Evolutionary conservation across 192 early-diverging fungal species (phyloP), one percentile per base, ranked within the genome.

Genomic region (Umbelopsis isabellina): DNA sequence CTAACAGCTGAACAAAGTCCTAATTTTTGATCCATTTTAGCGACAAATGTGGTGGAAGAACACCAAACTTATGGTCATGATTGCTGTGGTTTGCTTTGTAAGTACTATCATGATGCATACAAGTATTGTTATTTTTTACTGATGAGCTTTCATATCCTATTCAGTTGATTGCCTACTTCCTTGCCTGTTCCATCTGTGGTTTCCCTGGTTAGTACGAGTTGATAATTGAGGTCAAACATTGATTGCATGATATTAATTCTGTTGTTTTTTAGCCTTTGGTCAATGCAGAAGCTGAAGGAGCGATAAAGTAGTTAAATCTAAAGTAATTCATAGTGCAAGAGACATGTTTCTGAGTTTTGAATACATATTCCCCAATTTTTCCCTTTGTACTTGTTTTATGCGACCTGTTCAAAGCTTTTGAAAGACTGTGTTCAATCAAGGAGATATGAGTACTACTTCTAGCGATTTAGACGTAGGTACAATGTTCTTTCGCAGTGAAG

Each of bases 1-100:
- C 1, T 6, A 30, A 37, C 46, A 10, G 13, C 21, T 20, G 15
- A n/a, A 4, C 18, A 44, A 46, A 3, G 21, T 27, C 49, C 11
- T 61, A 4, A 47, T 22, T 27, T 30, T 30, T 21, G 58, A 37
- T 37, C 41, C 49, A 6, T 2, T 52, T 20, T 75, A 86, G 77
- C 85, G 94, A 47, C 84, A 87, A 69, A 92, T 94, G 91, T 97
- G 94, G 94, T 97, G 93, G 93, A 95, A 96, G 76, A 96, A 96
- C 83, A 91, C 91, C 49, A 91, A 91, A 79, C 78, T 95, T 45
- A 89, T 94, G 85, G 86, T 85, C 41, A 82, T 89, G 35, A 76
- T 95, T 52, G 87, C 75, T 23, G 78, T 84, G 20, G 91, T 84
- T 12, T 72, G 80, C 13, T 69, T 89, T 21, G 83, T 85, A 80